Percentiles rank a stretch among this genome's conserved stretches.
Conservation (phyloP, 2,329 filamentous ascomycete species). For the Nigrospora osmanthi region DNA sequence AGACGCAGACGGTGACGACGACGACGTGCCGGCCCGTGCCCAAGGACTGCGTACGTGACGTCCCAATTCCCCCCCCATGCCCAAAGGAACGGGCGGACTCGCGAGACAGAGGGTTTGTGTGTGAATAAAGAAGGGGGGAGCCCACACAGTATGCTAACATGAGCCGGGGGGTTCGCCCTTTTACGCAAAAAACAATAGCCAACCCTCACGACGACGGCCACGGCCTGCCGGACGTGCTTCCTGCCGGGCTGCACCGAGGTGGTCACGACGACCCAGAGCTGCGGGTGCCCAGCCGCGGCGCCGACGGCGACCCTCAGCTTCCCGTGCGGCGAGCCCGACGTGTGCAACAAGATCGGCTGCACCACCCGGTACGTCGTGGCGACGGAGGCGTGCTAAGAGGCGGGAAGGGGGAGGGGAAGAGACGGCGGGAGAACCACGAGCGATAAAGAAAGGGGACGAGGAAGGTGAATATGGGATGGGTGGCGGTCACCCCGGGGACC, state of each 20-base stretch:
- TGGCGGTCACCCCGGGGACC: no score
- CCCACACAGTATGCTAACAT: no score
- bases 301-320: neutral
- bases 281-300: constrained; percentile 1
- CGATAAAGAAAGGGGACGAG: no score
- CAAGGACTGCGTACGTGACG: neutral
- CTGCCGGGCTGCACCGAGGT: constrained; percentile 1
- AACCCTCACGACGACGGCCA: neutral
- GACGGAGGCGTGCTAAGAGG: neutral
- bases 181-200: neutral
- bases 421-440: no score
- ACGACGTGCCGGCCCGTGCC: neutral
- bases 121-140: no score
- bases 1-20: neutral
- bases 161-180: no score
- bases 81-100: no score
- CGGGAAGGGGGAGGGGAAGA: no score
- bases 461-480: no score
- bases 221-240: constrained; percentile 1
- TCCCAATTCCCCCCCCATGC: no score
- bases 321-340: neutral
- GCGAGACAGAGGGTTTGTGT: no score
- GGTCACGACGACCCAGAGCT: neutral
- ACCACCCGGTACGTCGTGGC: neutral
- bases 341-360: neutral